Evolutionary conservation across 768 basidiomycete genomes (phyloP), one percentile per base, ranked within the genome.

Genomic region (Fomitopsis serialis): DNA sequence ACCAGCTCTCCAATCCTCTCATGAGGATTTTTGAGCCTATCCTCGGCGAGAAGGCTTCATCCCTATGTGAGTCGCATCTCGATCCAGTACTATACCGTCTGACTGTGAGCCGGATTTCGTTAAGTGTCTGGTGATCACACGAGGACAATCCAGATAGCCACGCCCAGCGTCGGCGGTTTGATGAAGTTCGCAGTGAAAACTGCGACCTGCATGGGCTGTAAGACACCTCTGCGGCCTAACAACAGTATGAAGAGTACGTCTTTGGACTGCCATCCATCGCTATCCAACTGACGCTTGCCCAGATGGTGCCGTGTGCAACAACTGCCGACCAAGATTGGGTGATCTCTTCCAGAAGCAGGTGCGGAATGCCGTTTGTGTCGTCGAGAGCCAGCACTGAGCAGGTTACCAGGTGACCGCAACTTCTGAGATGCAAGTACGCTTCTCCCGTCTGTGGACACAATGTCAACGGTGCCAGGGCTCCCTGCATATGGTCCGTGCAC

Each of bases 101-200:
- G 11, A 45, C 54, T 45, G 34, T 56, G 48, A 54, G 46, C 54
- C 43, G 25, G 46, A 19, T 42, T 37, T 40, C 53, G 24, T 34
- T 35, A 59, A 98, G 96, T 99, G 45, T 87, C 92, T 23, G 97
- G 97, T 2, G 94, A 96, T 60, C 97, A 99, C 63, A 98, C 97
- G 2, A 78, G 97, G 27, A 85, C 93, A 0, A 97, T 99, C 45
- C 86, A 93, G 58, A 98, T 98, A 48, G 94, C 95, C 4, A 98
- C 97, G 1, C 97, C 97, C 0, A 95, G 92, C 0, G 82, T 93
- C 10, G 97, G 97, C 17, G 97, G 97, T 23, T 70, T 99, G 50
- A 99, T 99, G 97, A 98, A 96, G 68, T 99, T 98, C 63, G 94
- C 95, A 0, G 93, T 98, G 25, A 96, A 94, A 72, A 96, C 90